phyloP scores from a whole-genome alignment of 805 yeast species.

The Metschnikowia borealis region DNA sequence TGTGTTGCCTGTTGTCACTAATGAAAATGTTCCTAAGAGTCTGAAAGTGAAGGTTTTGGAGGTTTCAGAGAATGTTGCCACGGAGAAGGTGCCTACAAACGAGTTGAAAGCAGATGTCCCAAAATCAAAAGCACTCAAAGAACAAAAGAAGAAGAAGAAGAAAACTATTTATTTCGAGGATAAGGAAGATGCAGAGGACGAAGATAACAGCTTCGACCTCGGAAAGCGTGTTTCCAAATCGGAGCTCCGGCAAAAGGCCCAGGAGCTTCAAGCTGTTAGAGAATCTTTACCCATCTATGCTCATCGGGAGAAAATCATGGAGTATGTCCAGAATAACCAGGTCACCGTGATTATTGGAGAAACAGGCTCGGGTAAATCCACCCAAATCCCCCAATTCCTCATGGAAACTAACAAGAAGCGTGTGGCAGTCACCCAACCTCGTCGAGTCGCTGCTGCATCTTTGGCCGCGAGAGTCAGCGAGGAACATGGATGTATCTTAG shows the following conservation, averaged over 20 bases:
- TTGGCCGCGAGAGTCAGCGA: conserved; percentile 90
- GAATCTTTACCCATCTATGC: conserved; percentile 70
- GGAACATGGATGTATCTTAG: conserved; percentile 74
- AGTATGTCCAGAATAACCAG: conserved; percentile 49
- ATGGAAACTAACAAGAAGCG: conserved; percentile 49
- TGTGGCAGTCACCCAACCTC: conserved; percentile 93
- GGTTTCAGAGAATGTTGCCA: background rate
- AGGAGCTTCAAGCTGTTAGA: conserved; percentile 47
- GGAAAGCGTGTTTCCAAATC: conserved; percentile 7
- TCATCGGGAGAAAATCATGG: conserved; percentile 60
- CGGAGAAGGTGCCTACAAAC: background rate
- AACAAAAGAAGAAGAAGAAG: background rate
- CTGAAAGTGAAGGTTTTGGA: background rate
- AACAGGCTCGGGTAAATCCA: conserved; percentile 97
- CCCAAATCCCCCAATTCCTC: conserved; percentile 93
- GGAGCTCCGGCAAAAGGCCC: conserved; percentile 39
- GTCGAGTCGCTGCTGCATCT: conserved; percentile 96
- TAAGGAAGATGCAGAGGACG: conserved; percentile 34
- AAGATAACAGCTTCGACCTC: conserved; percentile 16
- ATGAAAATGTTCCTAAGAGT: background rate
- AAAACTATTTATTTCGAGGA: conserved; percentile 35
- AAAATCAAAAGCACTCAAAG: background rate
- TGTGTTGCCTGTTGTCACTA: background rate
- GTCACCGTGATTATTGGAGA: conserved; percentile 89
- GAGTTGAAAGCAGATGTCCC: background rate